Evolutionary conservation across 2,329 filamentous ascomycete species (phyloP), one percentile per base, ranked within the genome.

Genomic region (Microcyclospora pomicola): DNA sequence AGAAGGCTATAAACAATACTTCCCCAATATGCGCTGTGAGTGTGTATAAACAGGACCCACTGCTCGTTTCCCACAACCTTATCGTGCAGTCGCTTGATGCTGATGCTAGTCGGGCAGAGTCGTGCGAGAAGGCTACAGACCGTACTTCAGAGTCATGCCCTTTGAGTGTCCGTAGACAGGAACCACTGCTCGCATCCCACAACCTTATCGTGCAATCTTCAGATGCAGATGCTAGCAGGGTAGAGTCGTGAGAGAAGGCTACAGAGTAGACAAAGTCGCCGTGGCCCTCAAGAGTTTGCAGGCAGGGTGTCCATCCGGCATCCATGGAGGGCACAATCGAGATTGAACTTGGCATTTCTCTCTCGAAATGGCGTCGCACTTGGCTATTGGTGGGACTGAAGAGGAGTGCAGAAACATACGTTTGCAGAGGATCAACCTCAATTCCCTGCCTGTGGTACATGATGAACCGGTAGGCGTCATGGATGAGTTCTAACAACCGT

Each of bases 361-460:
- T 15, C 16, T 38, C 7, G 43, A 55, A 59, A 5, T 35, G 34
- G 24, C 44, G 44, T 35, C 50, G 43, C 16, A 60, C 42, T 11
- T 51, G 39, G 35, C 49, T 54, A 9, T 14, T 37, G 37, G 30
- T 34, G 15, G 58, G 59, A 15, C 45, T 42, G 40, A 61, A 63
- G 10, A 56, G 32, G 0, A 61, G 40, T 5, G 54, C 59, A 9
- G 52, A 52, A 15, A n/a, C 48, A 41, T 63, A 62, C 12, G 56
- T 33, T 42, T 63, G 57, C 19, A 63, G 54, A 9, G 60, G 60
- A 9, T 50, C 49, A 30, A 36, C 33, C 24, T 56, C 45, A 29
- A 52, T 44, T 24, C 60, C 49, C 9, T 50, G 43, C n/a, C 41
- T 15, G 39, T 54, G 50, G 32, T 46, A 46, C 0, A 58, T 43